These are phyloP conservation scores for Cercospora canescens DNA, from an alignment of 2,329 filamentous ascomycete genomes.

Conservation along the genomic window DNA sequence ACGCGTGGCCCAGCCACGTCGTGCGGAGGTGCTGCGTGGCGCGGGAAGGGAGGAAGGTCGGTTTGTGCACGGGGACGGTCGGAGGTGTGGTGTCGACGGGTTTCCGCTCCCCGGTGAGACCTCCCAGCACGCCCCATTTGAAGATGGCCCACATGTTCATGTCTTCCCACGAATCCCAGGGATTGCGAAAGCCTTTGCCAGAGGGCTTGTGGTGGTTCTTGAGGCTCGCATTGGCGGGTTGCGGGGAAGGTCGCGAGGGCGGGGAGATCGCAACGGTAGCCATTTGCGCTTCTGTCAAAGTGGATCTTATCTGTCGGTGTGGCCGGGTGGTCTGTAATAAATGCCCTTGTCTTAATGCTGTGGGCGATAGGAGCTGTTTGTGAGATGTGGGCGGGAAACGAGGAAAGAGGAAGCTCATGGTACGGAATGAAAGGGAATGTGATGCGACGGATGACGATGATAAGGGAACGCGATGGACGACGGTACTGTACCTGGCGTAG, in stretches of 20 bases:
- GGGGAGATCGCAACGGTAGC: conserved; percentile 34
- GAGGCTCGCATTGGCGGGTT: conserved; percentile 43
- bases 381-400: background rate
- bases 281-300: background rate
- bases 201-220: conserved; percentile 45
- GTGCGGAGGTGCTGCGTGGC: conserved; percentile 66
- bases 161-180: conserved; percentile 56
- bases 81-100: conserved; percentile 64
- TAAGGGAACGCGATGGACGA: background rate
- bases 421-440: background rate
- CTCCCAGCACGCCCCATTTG: conserved; percentile 44
- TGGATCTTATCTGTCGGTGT: background rate
- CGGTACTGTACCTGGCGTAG: conserved; percentile 2
- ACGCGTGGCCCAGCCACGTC: conserved; percentile 94
- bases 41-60: conserved; percentile 65
- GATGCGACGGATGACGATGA: too few relatives aligned
- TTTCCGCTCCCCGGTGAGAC: conserved; percentile 50
- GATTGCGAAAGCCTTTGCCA: conserved; percentile 60
- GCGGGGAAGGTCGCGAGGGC: conserved; percentile 38
- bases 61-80: conserved; percentile 66
- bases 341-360: background rate
- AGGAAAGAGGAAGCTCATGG: conserved; percentile 9
- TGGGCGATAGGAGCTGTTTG: background rate
- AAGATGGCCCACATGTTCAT: conserved; percentile 37
- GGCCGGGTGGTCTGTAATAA: background rate